These are phyloP conservation scores for Penicillium canescens DNA, from an alignment of 495 filamentous ascomycete genomes.

Conservation along the genomic window DNA sequence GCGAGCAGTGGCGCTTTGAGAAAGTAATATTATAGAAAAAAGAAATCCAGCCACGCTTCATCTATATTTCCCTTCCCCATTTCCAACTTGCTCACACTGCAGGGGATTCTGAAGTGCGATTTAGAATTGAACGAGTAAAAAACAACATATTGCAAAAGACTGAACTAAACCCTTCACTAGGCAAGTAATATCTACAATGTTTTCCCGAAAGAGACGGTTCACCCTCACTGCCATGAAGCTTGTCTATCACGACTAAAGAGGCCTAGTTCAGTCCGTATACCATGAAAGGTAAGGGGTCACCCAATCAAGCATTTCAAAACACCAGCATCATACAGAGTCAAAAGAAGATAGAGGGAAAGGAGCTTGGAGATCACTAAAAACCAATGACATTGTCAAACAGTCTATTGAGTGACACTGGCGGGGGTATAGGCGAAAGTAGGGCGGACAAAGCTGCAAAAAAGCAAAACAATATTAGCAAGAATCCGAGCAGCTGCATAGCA, in stretches of 20 bases:
- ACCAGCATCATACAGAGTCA: slow-evolving; percentile 13
- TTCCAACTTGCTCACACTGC: too few species aligned
- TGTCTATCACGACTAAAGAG: slow-evolving; percentile 3
- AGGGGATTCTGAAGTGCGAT: too few species aligned
- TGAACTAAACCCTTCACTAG: slow-evolving; percentile 29
- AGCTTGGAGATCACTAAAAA: slow-evolving; percentile 1
- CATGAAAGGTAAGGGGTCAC: slow-evolving; percentile 2
- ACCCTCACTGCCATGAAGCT: slow-evolving; percentile 4
- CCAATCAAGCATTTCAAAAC: slow-evolving; percentile 7
- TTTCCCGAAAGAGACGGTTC: slow-evolving; percentile 16
- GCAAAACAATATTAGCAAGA: background rate
- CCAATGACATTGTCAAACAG: slow-evolving; percentile 2
- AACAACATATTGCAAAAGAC: slow-evolving; percentile 32
- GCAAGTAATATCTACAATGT: slow-evolving; percentile 44
- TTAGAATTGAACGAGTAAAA: slow-evolving; percentile 3
- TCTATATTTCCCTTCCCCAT: too few species aligned
- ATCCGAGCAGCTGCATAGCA: background rate
- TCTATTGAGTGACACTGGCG: slow-evolving; percentile 40
- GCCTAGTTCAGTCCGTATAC: slow-evolving; percentile 14
- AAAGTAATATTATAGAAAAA: slow-evolving; percentile 2
- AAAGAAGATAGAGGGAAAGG: slow-evolving; percentile 4
- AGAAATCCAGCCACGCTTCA: background rate
- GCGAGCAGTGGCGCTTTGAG: slow-evolving; percentile 3
- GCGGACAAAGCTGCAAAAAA: slow-evolving; percentile 41
- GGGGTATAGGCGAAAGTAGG: slow-evolving; percentile 49